phyloP scores from a whole-genome alignment of 2,329 filamentous ascomycete species.

The Alternaria dauci region DNA sequence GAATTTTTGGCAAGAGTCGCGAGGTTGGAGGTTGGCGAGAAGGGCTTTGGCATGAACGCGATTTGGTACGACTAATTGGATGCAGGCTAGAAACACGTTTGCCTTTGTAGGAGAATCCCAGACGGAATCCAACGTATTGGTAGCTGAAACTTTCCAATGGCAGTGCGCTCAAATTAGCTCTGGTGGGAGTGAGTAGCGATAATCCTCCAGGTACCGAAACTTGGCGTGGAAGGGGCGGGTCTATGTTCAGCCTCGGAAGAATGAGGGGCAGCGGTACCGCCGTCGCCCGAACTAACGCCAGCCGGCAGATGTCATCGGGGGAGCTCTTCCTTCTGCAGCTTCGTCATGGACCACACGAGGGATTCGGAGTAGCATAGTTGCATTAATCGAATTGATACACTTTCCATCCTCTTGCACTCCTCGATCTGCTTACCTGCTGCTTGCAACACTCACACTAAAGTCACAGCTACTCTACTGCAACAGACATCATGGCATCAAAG shows the following conservation, averaged over 20 bases:
- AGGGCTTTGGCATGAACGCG: conserved; percentile 96
- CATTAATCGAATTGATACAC: conserved; percentile 1
- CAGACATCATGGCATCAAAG: conserved; percentile 51
- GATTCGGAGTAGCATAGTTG: conserved; percentile 7
- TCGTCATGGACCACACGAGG: conserved; percentile 11
- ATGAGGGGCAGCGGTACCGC: conserved; percentile 28
- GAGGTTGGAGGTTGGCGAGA: conserved; percentile 78
- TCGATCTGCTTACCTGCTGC: neutral
- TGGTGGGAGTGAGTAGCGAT: neutral
- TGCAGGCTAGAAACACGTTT: neutral
- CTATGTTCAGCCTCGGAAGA: conserved; percentile 38
- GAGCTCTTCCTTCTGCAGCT: conserved; percentile 23
- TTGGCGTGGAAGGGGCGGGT: conserved; percentile 3
- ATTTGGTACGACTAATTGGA: conserved; percentile 81
- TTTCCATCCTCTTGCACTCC: neutral
- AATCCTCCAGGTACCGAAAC: conserved; percentile 11
- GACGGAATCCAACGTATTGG: neutral
- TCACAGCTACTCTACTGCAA: conserved; percentile 2
- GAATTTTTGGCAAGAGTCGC: conserved; percentile 83
- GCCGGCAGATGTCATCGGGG: conserved; percentile 48
- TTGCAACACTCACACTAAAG: neutral
- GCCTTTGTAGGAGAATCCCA: neutral
- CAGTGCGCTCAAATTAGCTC: neutral
- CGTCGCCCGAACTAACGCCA: conserved; percentile 18
- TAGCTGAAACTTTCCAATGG: no score